These are phyloP conservation scores for Gypsophila paniculata DNA, from an alignment of 179 eudicot genomes.

Conservation along the genomic window DNA sequence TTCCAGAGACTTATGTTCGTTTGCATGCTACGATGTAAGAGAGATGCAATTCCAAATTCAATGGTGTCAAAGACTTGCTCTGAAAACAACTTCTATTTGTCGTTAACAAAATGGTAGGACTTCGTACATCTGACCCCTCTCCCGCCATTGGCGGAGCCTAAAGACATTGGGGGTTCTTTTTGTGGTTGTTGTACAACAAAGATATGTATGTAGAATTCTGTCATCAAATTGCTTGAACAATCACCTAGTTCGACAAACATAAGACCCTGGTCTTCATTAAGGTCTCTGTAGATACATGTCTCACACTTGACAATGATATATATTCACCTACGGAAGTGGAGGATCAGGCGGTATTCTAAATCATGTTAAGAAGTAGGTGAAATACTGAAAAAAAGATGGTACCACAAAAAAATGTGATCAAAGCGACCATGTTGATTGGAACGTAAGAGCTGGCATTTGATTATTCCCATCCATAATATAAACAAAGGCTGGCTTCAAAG, in stretches of 20 bases:
- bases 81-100: no score
- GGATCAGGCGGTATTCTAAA: background rate
- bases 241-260: background rate
- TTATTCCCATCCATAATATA: slow-evolving; percentile 49
- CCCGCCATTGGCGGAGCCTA: background rate
- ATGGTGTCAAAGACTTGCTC: no score
- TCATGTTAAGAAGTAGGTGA: background rate
- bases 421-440: slow-evolving; percentile 62
- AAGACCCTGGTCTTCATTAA: background rate
- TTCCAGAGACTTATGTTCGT: no score
- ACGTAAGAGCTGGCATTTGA: slow-evolving; percentile 55
- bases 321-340: background rate
- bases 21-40: no score
- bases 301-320: background rate
- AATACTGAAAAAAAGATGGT: background rate
- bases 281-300: background rate
- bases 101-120: no score
- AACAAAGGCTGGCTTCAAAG: slow-evolving; percentile 60
- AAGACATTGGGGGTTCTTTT: background rate
- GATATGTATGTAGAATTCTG: no score
- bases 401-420: slow-evolving; percentile 25
- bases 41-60: no score
- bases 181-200: background rate
- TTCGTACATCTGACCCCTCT: no score
- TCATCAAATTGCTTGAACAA: slow-evolving; percentile 2